Evolutionary conservation across 164 flowering plant species (phyloP), one percentile per base, ranked within the genome.

Genomic region (Macadamia tetraphylla): DNA sequence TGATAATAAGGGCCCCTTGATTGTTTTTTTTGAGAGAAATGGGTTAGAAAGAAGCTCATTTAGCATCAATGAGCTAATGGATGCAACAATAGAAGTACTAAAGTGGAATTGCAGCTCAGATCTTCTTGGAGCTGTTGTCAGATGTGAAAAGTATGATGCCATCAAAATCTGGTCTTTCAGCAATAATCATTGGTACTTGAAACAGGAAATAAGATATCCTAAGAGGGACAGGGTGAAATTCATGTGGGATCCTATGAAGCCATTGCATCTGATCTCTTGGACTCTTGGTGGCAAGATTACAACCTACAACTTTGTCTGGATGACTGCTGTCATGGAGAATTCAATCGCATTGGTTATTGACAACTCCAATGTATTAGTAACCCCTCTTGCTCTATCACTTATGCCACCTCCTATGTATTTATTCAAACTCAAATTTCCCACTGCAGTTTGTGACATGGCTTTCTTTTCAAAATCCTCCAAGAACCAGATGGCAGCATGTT

Each of bases 131-230:
- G 85, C 86, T 71, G 65, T 88, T 81, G 85, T 87, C 32, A 82
- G 86, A 81, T 82, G 80, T 77, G 85, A 84, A 61, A 73, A 65
- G 29, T 78, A 81, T 79, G 96, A 92, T 53, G 69, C 80, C 72
- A 43, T 94, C 29, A 88, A 87, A 74, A 78, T 94, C n/a, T 94
- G 98, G 97, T 81, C 67, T 68, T 88, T 92, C 73, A 87, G 94
- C 82, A 94, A 94, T 76, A 88, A 94, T 58, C 97, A 86, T 68
- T 92, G 98, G 97, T 94, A 91, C 71, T 71, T 90, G 62, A 94
- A 94, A 73, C 90, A 88, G 72, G 97, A 92, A 84, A 79, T 86
- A 64, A 84, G 93, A 79, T 87, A 81, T 74, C 58, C 51, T 1
- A 85, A 66, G 68, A 71, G 81, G 67, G 95, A 87, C 76, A 82